Evolutionary conservation across 78 protist genomes (phyloP), one percentile per base, ranked within the genome.

Genomic region (Polysphondylium violaceum): DNA sequence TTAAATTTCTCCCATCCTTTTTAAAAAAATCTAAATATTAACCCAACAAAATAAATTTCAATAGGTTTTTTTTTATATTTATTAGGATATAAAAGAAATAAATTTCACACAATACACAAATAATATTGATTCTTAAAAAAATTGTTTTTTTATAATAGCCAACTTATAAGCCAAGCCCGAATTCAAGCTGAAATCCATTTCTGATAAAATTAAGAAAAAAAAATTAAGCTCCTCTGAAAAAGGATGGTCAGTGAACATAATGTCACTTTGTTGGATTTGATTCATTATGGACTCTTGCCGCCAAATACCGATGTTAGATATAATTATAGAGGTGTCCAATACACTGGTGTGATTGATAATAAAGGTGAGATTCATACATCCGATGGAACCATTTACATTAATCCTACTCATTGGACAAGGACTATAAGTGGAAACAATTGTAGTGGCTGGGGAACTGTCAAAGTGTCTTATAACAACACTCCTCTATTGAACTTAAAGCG

Each of bases 391-490:
- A 40, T 50, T n/a, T 79, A 36, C 41, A 79, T 59, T 1, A 79
- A 79, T 33, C 89, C 89, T 2, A 79, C 89, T 14, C 89, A 79
- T 51, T 79, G 89, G 89, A 79, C 89, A 21, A 21, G 89, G 7
- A 79, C 89, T 1, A 67, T 79, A 2, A 55, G 71, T 25, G 89
- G 89, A 3, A 79, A 79, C 36, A 79, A 79, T 31, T 79, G 89
- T 36, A 67, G 77, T 79, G 89, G 89, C 23, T 79, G 89, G 89
- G 89, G 89, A 5, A 79, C 89, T 1, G 89, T 79, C 4, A 72
- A 73, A 41, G 50, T 67, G 17, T 40, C 76, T 8, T 23, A 47
- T 21, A 38, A 23, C 3, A 67, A 58, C 29, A 41, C 23, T 2
- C 89, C 89, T 23, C 68, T 79, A 33, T n/a, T 79, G n/a, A 79